These are phyloP conservation scores for Myxozyma neglecta DNA, from an alignment of 805 yeast genomes.

Conservation along the genomic window DNA sequence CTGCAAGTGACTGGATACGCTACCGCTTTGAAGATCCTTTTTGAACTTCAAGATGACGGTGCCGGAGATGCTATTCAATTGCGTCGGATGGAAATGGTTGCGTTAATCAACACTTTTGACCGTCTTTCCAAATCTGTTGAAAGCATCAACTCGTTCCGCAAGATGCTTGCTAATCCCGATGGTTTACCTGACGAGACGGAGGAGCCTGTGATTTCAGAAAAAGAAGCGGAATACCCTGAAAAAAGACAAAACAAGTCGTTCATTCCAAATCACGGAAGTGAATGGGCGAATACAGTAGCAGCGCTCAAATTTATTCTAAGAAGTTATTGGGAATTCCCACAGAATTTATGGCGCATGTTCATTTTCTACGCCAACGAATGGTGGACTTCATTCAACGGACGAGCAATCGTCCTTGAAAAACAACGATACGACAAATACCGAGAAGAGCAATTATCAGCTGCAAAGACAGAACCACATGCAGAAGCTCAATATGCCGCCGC, in stretches of 20 bases:
- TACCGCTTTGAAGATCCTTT: conserved; percentile 85
- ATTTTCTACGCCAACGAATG: conserved; percentile 52
- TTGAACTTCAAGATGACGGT: conserved; percentile 63
- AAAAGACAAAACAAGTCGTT: conserved; percentile 5
- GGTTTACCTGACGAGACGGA: conserved; percentile 31
- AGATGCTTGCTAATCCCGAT: conserved; percentile 16
- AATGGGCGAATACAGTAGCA: conserved; percentile 51
- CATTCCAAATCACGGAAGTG: conserved; percentile 45
- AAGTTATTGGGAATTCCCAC: conserved; percentile 73
- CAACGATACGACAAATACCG: conserved; percentile 3
- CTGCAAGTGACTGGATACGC: conserved; percentile 97
- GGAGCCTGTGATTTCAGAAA: conserved; percentile 41
- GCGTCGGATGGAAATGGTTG: conserved; percentile 81
- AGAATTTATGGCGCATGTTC: conserved; percentile 52
- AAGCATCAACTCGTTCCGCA: conserved; percentile 65
- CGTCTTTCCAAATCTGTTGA: conserved; percentile 81
- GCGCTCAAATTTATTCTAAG: conserved; percentile 64
- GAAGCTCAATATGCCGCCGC: not conserved
- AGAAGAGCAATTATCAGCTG: not conserved
- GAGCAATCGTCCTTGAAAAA: conserved; percentile 33
- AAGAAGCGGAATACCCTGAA: not conserved
- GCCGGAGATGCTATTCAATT: conserved; percentile 54
- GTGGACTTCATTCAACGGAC: conserved; percentile 82
- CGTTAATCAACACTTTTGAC: conserved; percentile 88
- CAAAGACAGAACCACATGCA: not conserved